phyloP scores from a whole-genome alignment of 306 rosid species.

The Gleditsia sinensis region DNA sequence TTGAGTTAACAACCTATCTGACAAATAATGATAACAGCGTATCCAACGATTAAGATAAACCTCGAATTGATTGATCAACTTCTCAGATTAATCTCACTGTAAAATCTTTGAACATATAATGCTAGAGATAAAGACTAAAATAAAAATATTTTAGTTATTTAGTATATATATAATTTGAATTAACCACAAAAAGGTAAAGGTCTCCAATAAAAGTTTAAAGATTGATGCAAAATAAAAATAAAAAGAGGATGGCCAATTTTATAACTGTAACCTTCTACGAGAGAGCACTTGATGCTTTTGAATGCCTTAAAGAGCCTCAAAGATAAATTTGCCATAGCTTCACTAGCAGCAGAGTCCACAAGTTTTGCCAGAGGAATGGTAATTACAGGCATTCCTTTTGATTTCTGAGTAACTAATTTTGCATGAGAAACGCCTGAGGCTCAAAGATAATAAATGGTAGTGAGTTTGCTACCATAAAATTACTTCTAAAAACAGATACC shows the following conservation, averaged over 20 bases:
- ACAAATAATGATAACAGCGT: not conserved
- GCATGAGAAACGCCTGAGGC: constrained; percentile 56
- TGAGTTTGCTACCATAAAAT: constrained; percentile 23
- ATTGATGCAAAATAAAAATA: not conserved
- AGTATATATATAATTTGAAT: constrained; percentile 6
- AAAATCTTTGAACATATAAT: not conserved
- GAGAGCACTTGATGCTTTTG: constrained; percentile 46
- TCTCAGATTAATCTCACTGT: not conserved
- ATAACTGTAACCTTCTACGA: constrained; percentile 46
- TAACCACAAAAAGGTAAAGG: constrained; percentile 24
- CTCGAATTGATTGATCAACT: not conserved
- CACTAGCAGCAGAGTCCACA: constrained; percentile 59
- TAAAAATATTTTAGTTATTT: not conserved
- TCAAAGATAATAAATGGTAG: constrained; percentile 7
- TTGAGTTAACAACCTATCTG: not conserved
- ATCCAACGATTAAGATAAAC: not conserved
- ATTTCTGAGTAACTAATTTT: constrained; percentile 77
- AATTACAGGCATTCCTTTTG: constrained; percentile 86
- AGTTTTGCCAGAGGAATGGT: constrained; percentile 72
- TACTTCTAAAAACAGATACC: constrained; percentile 18
- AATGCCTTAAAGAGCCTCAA: constrained; percentile 64
- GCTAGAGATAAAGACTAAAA: constrained; percentile 10
- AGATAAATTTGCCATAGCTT: constrained; percentile 61
- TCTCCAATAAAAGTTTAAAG: not conserved
- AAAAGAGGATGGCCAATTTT: not conserved